Conservation (phyloP, 768 basidiomycete genomes). For the Lactifluus volemus region DNA sequence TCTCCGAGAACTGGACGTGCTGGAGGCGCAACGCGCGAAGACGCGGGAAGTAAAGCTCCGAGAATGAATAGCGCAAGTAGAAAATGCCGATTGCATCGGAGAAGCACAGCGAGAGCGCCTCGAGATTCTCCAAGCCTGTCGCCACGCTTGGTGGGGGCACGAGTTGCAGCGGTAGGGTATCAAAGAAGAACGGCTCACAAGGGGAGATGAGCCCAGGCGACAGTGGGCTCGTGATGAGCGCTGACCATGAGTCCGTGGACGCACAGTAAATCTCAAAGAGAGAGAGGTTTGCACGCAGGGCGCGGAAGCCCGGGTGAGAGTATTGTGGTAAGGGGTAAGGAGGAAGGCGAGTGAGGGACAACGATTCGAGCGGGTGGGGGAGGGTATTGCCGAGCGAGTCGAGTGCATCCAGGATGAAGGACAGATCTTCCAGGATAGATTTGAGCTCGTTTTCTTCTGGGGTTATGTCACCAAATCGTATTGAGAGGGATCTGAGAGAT, state of each 20-base stretch:
- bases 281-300: background rate
- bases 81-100: slow-evolving; percentile 2
- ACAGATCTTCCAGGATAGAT: slow-evolving; percentile 1
- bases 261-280: slow-evolving; percentile 4
- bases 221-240: background rate
- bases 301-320: background rate
- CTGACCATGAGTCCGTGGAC: background rate
- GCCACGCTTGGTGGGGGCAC: background rate
- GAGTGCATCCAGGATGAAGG: background rate
- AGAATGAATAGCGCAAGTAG: background rate
- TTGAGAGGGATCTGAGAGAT: background rate
- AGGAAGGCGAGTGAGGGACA: slow-evolving; percentile 5
- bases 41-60: slow-evolving; percentile 4
- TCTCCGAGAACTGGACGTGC: slow-evolving; percentile 8
- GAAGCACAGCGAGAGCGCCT: slow-evolving; percentile 8
- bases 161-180: background rate
- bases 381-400: background rate
- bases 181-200: slow-evolving; percentile 5
- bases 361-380: background rate
- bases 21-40: slow-evolving; percentile 8
- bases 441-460: background rate
- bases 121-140: background rate
- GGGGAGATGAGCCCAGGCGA: background rate
- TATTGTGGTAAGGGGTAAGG: slow-evolving; percentile 8
- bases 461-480: slow-evolving; percentile 5